Percentiles rank a stretch among this genome's conserved stretches.
phyloP scores from a whole-genome alignment of 2,329 filamentous ascomycete species.

The Pseudogymnoascus sp. region DNA sequence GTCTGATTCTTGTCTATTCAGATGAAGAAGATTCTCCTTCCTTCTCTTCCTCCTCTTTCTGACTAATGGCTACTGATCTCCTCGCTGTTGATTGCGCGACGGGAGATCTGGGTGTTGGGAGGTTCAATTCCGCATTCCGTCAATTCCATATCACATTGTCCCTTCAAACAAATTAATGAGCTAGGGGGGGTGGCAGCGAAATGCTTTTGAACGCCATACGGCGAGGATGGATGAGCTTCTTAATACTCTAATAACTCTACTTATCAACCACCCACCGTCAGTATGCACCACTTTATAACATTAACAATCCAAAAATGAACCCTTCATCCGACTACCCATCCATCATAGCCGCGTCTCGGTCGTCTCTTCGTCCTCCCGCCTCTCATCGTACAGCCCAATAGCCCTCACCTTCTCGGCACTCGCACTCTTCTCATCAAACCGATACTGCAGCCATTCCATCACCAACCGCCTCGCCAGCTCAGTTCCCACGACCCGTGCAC shows the following conservation, averaged over 20 bases:
- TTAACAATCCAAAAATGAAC: neutral
- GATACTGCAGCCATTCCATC: conserved; percentile 74
- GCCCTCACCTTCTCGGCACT: conserved; percentile 46
- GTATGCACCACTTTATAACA: neutral
- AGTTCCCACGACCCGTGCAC: conserved; percentile 72
- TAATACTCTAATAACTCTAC: neutral
- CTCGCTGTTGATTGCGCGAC: no score
- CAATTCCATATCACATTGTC: no score
- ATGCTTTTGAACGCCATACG: neutral
- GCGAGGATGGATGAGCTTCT: neutral
- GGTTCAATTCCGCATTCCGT: no score
- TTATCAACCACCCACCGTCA: neutral
- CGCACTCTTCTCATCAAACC: conserved; percentile 62
- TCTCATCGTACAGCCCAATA: neutral
- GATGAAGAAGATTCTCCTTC: neutral
- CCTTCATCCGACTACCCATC: neutral
- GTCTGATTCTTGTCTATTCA: neutral
- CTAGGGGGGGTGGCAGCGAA: no score
- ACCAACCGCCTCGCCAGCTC: conserved; percentile 72
- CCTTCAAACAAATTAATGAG: no score
- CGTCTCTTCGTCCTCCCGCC: neutral
- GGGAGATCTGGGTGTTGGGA: no score
- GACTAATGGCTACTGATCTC: no score
- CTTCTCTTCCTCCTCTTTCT: no score
- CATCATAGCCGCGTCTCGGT: neutral